A percentile compares a stretch with the other conserved stretches of the same genome.
Evolutionary conservation across 352 stramenopile genomes (phyloP).

Genomic region (Phytophthora fragariae): DNA sequence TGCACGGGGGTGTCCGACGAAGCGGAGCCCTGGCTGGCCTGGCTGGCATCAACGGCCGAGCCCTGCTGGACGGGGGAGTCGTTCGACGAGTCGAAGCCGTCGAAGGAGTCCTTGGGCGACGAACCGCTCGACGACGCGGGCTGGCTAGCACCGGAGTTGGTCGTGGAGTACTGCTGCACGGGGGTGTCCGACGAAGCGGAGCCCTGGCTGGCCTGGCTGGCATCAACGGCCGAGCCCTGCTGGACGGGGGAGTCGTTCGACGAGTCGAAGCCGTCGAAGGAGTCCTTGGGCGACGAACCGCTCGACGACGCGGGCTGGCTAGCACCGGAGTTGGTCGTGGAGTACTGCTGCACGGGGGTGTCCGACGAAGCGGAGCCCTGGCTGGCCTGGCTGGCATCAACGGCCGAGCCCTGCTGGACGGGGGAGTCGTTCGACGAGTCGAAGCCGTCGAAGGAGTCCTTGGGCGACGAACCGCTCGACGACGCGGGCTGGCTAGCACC

Average conservation of each 20-base stretch:
- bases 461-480: background rate
- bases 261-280: background rate
- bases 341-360: too few relatives aligned
- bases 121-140: background rate
- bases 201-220: constrained; percentile 13
- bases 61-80: constrained; percentile 6
- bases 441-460: background rate
- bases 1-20: too few relatives aligned
- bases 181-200: background rate
- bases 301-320: too few relatives aligned
- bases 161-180: too few relatives aligned
- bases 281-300: background rate
- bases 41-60: constrained; percentile 2
- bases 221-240: constrained; percentile 13
- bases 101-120: background rate
- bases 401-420: constrained; percentile 8
- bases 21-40: background rate
- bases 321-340: background rate
- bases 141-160: background rate
- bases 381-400: background rate
- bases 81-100: constrained; percentile 1
- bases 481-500: too few relatives aligned
- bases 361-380: too few relatives aligned
- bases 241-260: constrained; percentile 26
- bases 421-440: constrained; percentile 23